These are phyloP conservation scores for Pseudopediastrum boryanum DNA, from an alignment of 139 green algal genomes.

Conservation along the genomic window DNA sequence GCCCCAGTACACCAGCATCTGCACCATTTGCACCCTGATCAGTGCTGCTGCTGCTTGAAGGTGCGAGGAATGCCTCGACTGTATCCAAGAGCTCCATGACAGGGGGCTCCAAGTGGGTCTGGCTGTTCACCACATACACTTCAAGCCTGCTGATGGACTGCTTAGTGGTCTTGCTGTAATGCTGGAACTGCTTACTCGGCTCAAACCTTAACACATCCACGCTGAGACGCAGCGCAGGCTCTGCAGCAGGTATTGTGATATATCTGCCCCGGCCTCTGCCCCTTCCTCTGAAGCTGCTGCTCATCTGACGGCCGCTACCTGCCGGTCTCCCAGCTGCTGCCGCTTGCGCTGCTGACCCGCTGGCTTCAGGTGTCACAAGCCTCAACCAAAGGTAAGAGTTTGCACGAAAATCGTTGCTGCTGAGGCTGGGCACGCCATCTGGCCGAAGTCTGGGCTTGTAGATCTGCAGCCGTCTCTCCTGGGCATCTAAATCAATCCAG, in stretches of 20 bases:
- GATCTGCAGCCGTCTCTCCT: not conserved
- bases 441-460: not conserved
- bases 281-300: too few relatives aligned
- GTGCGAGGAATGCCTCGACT: not conserved
- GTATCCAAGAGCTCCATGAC: not conserved
- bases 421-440: not conserved
- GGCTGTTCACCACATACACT: not conserved
- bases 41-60: not conserved
- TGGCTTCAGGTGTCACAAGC: not conserved
- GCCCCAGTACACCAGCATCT: too few relatives aligned
- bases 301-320: not conserved
- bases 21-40: too few relatives aligned
- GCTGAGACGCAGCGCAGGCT: not conserved
- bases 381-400: slow-evolving; percentile 2
- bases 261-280: not conserved
- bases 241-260: not conserved
- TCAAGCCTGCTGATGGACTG: not conserved
- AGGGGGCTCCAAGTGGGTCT: not conserved
- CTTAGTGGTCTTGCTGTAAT: slow-evolving; percentile 7
- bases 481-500: not conserved
- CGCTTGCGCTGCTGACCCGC: not conserved
- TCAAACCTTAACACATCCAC: slow-evolving; percentile 10
- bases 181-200: not conserved
- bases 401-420: slow-evolving; percentile 2
- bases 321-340: not conserved